Evolutionary conservation across 768 basidiomycete species (phyloP).

Genomic region (Boletales sp.): DNA sequence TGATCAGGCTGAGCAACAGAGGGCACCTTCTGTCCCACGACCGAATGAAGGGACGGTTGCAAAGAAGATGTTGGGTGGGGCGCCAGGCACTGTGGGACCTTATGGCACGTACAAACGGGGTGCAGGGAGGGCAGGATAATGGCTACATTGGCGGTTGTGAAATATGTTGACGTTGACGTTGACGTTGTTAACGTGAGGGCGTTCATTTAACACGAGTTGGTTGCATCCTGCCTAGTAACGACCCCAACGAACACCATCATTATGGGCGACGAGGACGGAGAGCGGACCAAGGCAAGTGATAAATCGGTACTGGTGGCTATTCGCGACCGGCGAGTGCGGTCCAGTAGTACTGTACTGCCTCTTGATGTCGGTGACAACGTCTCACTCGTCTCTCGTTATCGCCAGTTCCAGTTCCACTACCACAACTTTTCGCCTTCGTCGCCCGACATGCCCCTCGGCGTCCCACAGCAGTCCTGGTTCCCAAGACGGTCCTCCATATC

Average conservation of each 20-base stretch:
- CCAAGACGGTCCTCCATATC: conserved; percentile 19
- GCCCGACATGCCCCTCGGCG: conserved; percentile 14
- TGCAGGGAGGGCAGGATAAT: conserved; percentile 13
- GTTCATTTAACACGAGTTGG: background rate
- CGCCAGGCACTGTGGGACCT: conserved; percentile 37
- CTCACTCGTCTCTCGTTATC: conserved; percentile 2
- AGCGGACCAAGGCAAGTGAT: conserved; percentile 24
- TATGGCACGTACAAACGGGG: conserved; percentile 43
- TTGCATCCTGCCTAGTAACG: too few species aligned
- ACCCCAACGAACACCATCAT: too few species aligned
- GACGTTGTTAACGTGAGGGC: conserved; percentile 1
- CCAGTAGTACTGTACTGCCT: conserved; percentile 12
- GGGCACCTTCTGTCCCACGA: conserved; percentile 8
- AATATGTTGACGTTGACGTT: conserved; percentile 9
- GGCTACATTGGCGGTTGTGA: background rate
- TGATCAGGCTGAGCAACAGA: conserved; percentile 6
- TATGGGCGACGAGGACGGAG: conserved; percentile 9
- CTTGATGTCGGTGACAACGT: conserved; percentile 7
- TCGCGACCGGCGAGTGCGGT: background rate
- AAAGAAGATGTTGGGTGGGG: conserved; percentile 31
- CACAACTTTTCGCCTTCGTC: background rate
- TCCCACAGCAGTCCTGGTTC: conserved; percentile 19
- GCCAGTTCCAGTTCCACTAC: conserved; percentile 14
- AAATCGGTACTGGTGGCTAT: background rate
- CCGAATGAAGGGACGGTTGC: conserved; percentile 11